Percentiles rank a stretch among this genome's conserved stretches.
Evolutionary conservation across 116 monocot species (phyloP).

Genomic region (Posidonia oceanica): DNA sequence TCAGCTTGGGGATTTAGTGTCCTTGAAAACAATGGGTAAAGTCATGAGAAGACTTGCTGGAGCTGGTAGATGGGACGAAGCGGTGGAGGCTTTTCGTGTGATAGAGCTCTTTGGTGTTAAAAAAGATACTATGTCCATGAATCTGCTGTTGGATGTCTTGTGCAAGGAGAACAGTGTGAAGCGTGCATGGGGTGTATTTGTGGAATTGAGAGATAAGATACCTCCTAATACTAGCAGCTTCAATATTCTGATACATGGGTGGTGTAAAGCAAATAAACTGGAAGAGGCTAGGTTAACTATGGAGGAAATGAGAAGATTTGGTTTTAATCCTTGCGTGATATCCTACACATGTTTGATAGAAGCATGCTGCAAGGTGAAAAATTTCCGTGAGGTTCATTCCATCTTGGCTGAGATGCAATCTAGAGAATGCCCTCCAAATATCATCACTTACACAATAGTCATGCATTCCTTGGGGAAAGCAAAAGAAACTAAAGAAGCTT

Average conservation of each 20-base stretch:
- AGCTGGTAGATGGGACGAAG: constrained; percentile 60
- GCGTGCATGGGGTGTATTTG: constrained; percentile 47
- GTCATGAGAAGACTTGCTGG: constrained; percentile 74
- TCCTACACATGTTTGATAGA: constrained; percentile 73
- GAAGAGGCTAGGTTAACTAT: constrained; percentile 47
- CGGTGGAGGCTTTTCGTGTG: constrained; percentile 36
- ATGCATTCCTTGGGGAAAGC: constrained; percentile 82
- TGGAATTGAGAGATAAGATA: constrained; percentile 38
- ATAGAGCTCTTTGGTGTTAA: constrained; percentile 54
- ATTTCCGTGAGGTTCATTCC: constrained; percentile 41
- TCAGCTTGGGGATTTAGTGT: constrained; percentile 33
- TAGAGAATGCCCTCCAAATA: constrained; percentile 53
- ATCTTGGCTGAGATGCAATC: constrained; percentile 51
- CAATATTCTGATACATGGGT: constrained; percentile 70
- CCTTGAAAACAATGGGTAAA: constrained; percentile 56
- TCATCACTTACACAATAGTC: constrained; percentile 78
- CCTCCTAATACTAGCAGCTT: constrained; percentile 60
- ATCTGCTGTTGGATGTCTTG: constrained; percentile 60
- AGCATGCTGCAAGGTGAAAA: constrained; percentile 56
- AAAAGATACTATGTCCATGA: constrained; percentile 61
- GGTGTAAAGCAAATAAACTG: constrained; percentile 68
- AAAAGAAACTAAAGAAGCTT: constrained; percentile 43
- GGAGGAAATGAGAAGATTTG: constrained; percentile 56
- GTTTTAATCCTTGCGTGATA: constrained; percentile 68
- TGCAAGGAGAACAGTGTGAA: constrained; percentile 84